Conservation (phyloP, 2,329 filamentous ascomycete species). For the Hypomyces perniciosus region DNA sequence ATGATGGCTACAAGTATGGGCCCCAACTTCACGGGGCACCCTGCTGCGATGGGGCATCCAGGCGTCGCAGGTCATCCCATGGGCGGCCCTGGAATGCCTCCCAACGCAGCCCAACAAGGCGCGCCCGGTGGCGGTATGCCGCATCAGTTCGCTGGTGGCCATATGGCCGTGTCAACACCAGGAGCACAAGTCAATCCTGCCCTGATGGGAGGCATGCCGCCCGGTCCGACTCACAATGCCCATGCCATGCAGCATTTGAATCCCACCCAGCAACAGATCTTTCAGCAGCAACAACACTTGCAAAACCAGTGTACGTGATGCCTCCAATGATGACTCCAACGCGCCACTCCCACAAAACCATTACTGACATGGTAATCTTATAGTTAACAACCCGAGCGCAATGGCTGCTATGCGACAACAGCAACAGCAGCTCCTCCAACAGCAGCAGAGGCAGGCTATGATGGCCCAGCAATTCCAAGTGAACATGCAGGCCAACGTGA, state of each 20-base stretch:
- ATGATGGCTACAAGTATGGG: constrained; percentile 67
- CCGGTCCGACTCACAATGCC: constrained; percentile 57
- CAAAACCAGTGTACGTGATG: constrained; percentile 30
- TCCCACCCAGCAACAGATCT: constrained; percentile 53
- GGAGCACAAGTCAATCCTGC: constrained; percentile 67
- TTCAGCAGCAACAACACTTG: constrained; percentile 42
- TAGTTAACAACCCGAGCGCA: constrained; percentile 32
- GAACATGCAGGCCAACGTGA: constrained; percentile 40
- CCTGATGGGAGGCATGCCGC: constrained; percentile 73
- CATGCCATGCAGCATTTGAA: constrained; percentile 69
- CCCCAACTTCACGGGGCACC: constrained; percentile 60
- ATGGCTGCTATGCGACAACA: constrained; percentile 47
- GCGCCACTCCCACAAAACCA: constrained; percentile 1
- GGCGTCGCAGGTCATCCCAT: constrained; percentile 62
- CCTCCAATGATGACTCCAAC: background rate
- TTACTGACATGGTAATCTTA: constrained; percentile 12
- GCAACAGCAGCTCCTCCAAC: constrained; percentile 53
- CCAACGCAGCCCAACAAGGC: constrained; percentile 65
- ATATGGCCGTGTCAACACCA: constrained; percentile 67
- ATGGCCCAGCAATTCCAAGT: constrained; percentile 50
- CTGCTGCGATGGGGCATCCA: constrained; percentile 65
- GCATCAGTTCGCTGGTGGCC: constrained; percentile 57
- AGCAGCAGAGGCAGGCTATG: constrained; percentile 47
- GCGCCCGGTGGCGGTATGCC: constrained; percentile 57
- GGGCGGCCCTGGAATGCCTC: constrained; percentile 53